phyloP scores from a whole-genome alignment of 2,329 filamentous ascomycete species.

The Xylaria multiplex region DNA sequence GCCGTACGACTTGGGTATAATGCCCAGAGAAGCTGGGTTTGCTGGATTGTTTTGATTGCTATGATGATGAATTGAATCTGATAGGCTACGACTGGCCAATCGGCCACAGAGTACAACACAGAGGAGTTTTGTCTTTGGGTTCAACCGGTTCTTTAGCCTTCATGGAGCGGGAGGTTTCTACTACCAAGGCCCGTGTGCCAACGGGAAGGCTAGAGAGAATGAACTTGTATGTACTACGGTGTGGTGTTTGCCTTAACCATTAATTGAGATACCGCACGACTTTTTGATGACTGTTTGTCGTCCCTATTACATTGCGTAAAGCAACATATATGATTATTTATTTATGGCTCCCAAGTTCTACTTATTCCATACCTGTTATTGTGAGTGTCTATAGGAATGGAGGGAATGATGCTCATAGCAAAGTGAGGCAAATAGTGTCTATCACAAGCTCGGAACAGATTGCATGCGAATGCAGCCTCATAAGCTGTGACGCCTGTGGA shows the following conservation, averaged over 20 bases:
- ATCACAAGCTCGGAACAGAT: no score
- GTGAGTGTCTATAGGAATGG: neutral
- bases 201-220: constrained; percentile 42
- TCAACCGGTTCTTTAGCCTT: constrained; percentile 48
- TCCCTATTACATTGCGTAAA: neutral
- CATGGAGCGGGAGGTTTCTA: constrained; percentile 44
- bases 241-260: constrained; percentile 55
- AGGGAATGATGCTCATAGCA: no score
- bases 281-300: constrained; percentile 19
- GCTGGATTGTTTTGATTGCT: constrained; percentile 49
- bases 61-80: constrained; percentile 48
- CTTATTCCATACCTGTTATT: no score
- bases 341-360: neutral
- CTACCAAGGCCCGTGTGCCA: constrained; percentile 34
- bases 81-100: constrained; percentile 42
- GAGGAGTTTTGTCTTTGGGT: constrained; percentile 42
- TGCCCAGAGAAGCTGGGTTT: constrained; percentile 32
- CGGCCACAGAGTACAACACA: constrained; percentile 32
- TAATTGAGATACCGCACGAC: constrained; percentile 55
- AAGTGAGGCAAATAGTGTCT: no score
- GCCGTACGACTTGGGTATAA: constrained; percentile 42
- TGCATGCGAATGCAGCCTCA: no score
- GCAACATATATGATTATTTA: neutral
- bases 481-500: no score
- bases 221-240: constrained; percentile 58